These are phyloP conservation scores for Angophora floribunda DNA, from an alignment of 345 rosid species.

Conservation along the genomic window DNA sequence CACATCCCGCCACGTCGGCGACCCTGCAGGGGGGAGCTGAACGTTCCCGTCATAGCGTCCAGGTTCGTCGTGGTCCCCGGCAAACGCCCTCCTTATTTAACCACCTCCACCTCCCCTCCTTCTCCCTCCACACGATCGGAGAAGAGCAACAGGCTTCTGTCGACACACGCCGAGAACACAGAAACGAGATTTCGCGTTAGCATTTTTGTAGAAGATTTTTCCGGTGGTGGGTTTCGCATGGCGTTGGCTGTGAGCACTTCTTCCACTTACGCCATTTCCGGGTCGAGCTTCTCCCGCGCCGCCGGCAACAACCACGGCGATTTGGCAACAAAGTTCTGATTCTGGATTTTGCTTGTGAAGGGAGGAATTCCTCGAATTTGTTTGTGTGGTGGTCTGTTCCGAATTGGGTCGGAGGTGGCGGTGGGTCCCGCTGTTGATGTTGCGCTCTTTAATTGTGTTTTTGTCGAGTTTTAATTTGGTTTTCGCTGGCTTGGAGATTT, in stretches of 20 bases:
- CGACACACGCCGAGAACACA: neutral
- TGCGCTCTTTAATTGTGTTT: neutral
- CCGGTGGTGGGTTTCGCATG: neutral
- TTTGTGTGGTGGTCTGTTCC: neutral
- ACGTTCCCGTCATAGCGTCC: neutral
- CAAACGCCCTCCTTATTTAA: neutral
- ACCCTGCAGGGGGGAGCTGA: neutral
- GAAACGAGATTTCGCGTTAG: neutral
- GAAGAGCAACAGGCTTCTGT: neutral
- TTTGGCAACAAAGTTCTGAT: neutral
- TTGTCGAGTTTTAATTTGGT: neutral
- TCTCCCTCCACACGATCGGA: neutral
- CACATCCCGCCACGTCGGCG: slow-evolving; percentile 9
- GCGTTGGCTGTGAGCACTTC: neutral
- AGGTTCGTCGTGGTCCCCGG: neutral
- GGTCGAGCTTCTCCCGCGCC: neutral
- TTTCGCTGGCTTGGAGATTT: neutral
- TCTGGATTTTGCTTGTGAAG: neutral
- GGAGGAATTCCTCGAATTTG: neutral
- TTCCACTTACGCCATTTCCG: neutral
- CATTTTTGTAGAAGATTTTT: neutral
- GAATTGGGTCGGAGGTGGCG: too few species aligned
- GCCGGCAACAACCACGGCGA: neutral
- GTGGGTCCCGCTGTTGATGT: neutral
- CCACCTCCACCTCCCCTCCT: neutral